These are phyloP conservation scores for Lentinula raphanica DNA, from an alignment of 768 basidiomycete species.

Conservation along the genomic window DNA sequence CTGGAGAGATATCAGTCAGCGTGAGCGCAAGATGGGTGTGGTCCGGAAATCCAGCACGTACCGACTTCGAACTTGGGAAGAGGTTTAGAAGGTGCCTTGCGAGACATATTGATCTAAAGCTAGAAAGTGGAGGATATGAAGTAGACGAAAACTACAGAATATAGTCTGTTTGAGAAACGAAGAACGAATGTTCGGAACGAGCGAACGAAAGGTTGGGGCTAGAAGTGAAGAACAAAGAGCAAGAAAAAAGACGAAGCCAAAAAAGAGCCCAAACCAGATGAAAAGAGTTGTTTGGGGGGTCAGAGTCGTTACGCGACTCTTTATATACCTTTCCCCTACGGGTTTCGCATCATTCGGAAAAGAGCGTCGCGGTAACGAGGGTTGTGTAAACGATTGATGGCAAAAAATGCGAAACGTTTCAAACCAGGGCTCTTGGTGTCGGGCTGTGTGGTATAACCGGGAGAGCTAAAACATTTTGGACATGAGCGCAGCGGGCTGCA, in stretches of 20 bases:
- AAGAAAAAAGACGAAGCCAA: not conserved
- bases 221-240: not conserved
- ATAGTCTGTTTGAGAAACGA: not conserved
- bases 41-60: too few relatives aligned
- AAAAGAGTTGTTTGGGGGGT: not conserved
- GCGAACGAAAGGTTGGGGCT: not conserved
- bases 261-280: not conserved
- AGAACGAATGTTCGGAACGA: not conserved
- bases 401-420: not conserved
- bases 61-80: constrained; percentile 73
- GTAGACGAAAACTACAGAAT: not conserved
- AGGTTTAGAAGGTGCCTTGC: constrained; percentile 54
- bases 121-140: too few relatives aligned
- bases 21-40: too few relatives aligned
- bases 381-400: not conserved
- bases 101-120: constrained; percentile 39
- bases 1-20: constrained; percentile 26
- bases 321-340: not conserved
- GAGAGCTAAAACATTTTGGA: not conserved
- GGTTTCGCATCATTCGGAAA: not conserved
- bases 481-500: not conserved
- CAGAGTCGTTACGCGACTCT: not conserved
- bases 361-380: not conserved
- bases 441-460: not conserved
- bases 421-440: not conserved